Conservation (phyloP, 2,329 filamentous ascomycete species). For the Claviceps pusilla region DNA sequence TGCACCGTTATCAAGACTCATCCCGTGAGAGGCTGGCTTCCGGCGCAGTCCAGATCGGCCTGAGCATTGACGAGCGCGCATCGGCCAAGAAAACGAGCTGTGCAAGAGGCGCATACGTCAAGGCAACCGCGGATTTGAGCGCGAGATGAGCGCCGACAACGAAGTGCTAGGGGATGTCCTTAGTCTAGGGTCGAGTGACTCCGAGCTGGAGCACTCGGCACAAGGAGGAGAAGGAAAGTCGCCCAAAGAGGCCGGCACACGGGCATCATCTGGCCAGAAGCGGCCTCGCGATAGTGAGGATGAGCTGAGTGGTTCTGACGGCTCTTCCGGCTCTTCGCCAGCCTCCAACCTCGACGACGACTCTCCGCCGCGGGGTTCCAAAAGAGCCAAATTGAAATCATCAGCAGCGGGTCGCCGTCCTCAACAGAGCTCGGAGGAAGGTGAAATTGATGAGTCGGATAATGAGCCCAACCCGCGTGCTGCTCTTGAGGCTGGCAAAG, state of each 20-base stretch:
- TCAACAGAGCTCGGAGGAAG: conserved; percentile 16
- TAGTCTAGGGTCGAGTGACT: conserved; percentile 1
- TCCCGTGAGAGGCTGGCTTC: too few species aligned
- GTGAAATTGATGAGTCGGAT: conserved; percentile 17
- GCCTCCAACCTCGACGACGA: not conserved
- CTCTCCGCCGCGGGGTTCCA: conserved; percentile 5
- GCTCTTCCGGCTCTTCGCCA: conserved; percentile 2
- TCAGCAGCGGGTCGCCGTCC: conserved; percentile 1
- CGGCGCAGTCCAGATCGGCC: not conserved
- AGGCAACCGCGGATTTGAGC: not conserved
- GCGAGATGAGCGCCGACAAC: conserved; percentile 1
- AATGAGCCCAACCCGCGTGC: conserved; percentile 4
- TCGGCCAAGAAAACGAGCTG: not conserved
- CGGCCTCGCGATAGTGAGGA: not conserved
- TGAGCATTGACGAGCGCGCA: not conserved
- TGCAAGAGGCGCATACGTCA: not conserved
- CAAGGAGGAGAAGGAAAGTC: not conserved
- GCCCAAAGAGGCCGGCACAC: not conserved
- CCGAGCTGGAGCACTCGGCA: not conserved
- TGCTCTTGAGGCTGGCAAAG: conserved; percentile 5
- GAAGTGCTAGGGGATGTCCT: conserved; percentile 1
- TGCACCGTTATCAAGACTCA: not conserved
- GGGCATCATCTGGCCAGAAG: not conserved
- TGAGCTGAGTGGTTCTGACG: conserved; percentile 2
- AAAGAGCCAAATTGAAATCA: conserved; percentile 9